Evolutionary conservation across 164 flowering plant genomes (phyloP).

Genomic region (Santalum album): DNA sequence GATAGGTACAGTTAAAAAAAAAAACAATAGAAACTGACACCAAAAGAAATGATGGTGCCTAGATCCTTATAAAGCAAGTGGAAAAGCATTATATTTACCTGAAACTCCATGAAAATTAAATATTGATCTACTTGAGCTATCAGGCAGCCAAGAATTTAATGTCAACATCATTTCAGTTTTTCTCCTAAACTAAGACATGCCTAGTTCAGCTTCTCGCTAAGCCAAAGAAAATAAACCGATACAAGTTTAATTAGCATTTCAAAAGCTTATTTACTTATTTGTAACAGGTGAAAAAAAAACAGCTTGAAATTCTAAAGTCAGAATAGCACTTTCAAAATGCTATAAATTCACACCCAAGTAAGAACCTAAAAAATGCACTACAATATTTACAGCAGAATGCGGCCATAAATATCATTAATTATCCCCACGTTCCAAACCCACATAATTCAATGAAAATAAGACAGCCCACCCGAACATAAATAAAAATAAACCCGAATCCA

Average conservation of each 20-base stretch:
- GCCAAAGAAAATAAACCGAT: not conserved
- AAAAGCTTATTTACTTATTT: no score
- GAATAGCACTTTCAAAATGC: not conserved
- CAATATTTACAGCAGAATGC: not conserved
- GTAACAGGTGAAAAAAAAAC: not conserved
- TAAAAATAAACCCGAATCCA: not conserved
- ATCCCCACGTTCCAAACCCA: no score
- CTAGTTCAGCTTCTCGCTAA: not conserved
- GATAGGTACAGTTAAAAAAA: no score
- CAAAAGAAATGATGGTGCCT: no score
- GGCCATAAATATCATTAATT: not conserved
- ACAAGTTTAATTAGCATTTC: not conserved
- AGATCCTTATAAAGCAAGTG: no score
- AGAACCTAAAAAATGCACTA: not conserved
- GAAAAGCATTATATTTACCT: no score
- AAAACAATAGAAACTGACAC: no score
- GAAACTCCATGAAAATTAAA: no score
- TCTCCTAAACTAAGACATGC: conserved; percentile 3
- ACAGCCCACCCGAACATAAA: no score
- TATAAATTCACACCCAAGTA: not conserved
- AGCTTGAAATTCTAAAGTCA: not conserved
- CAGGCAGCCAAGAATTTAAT: conserved; percentile 6
- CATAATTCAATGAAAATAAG: no score
- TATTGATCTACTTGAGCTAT: not conserved
- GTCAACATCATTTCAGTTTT: not conserved